These are phyloP conservation scores for Leptographium radiaticola DNA, from an alignment of 2,329 filamentous ascomycete genomes.

Conservation along the genomic window DNA sequence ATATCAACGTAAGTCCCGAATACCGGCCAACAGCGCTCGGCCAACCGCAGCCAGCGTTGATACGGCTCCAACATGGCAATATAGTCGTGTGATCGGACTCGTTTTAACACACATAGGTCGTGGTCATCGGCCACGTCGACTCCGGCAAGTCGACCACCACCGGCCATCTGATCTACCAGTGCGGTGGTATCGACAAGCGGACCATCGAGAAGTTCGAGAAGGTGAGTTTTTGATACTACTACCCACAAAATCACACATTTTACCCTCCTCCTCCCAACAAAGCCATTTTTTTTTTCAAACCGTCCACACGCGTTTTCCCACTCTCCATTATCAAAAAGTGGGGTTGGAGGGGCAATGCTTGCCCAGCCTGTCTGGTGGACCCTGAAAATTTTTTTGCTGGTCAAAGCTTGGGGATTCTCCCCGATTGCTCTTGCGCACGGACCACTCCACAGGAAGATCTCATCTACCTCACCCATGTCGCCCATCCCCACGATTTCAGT, in stretches of 20 bases:
- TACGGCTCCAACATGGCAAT: constrained; percentile 23
- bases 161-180: constrained; percentile 99
- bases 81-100: constrained; percentile 1
- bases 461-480: not conserved
- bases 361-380: constrained; percentile 12
- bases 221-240: constrained; percentile 42
- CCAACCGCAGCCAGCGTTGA: not conserved
- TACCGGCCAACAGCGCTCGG: too few species aligned
- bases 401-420: not conserved
- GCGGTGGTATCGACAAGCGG: constrained; percentile 99
- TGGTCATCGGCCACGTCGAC: constrained; percentile 71
- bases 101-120: constrained; percentile 11
- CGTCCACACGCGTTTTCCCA: constrained; percentile 5
- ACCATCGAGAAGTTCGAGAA: constrained; percentile 99
- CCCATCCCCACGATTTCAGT: not conserved
- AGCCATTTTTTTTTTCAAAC: constrained; percentile 14
- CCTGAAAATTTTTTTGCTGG: constrained; percentile 6
- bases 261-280: constrained; percentile 3
- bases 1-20: constrained; percentile 56
- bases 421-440: constrained; percentile 5
- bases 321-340: constrained; percentile 8
- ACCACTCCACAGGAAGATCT: not conserved
- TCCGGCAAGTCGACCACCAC: constrained; percentile 97
- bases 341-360: constrained; percentile 10
- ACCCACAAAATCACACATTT: constrained; percentile 8